These are phyloP conservation scores for Pugionium cornutum DNA, from an alignment of 345 rosid species.

Conservation along the genomic window DNA sequence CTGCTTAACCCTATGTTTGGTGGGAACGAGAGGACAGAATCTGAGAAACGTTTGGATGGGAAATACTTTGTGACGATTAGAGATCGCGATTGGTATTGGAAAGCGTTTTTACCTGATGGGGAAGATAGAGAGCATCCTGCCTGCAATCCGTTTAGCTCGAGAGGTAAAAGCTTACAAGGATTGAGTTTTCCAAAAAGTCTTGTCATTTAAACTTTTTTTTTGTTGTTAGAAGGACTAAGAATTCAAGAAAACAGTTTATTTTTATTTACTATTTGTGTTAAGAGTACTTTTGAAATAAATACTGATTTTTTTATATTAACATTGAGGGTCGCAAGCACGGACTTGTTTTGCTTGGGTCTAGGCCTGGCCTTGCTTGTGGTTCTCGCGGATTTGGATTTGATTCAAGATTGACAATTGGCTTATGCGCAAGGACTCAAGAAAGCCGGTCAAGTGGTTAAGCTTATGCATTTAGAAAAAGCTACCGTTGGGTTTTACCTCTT, in stretches of 20 bases:
- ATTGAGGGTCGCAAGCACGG: no score
- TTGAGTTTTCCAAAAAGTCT: slow-evolving; percentile 75
- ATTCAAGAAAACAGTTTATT: no score
- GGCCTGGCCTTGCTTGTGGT: no score
- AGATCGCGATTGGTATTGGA: slow-evolving; percentile 95
- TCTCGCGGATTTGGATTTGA: slow-evolving; percentile 85
- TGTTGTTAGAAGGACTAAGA: no score
- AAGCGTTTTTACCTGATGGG: slow-evolving; percentile 81
- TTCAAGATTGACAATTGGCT: slow-evolving; percentile 81
- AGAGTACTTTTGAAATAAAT: no score
- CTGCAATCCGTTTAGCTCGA: slow-evolving; percentile 80
- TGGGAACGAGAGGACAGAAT: slow-evolving; percentile 75
- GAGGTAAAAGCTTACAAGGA: slow-evolving; percentile 56
- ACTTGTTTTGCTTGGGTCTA: no score
- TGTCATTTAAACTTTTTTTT: no score
- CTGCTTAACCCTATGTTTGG: slow-evolving; percentile 91
- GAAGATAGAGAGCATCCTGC: slow-evolving; percentile 88
- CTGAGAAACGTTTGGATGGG: slow-evolving; percentile 78
- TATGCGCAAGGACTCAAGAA: slow-evolving; percentile 70
- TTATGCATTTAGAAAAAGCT: slow-evolving; percentile 65
- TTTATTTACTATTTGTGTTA: no score
- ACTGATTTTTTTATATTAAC: no score
- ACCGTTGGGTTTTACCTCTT: slow-evolving; percentile 87
- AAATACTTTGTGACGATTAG: slow-evolving; percentile 70
- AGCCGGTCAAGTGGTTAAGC: slow-evolving; percentile 71